Base-by-base conservation (phyloP, 257 asterid genomes). In the Haberlea rhodopensis region DNA sequence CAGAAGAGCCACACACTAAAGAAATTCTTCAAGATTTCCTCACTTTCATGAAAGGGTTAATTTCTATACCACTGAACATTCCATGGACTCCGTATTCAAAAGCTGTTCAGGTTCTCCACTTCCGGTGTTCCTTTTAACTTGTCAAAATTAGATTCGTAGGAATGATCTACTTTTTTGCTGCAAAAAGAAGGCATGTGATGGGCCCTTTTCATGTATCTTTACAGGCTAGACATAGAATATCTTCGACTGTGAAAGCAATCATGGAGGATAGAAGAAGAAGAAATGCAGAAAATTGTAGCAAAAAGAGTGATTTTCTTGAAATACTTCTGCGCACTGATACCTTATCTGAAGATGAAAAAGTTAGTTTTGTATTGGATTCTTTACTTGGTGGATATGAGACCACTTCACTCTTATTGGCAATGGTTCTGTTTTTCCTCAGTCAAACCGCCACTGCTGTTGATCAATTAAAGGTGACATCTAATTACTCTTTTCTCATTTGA, bases 141-240 rank as follows among this genome's bases (percentile, higher is more conserved):
- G 34, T 6, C 10, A 32, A 27, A 19, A 48, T 62, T 66, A 19
- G 64, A 8, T n/a, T 51, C 43, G n/a, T 28, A 61, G 29, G 55
- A 29, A 53, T 26, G 22, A 37, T 43, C 45, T 65, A n/a, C 59
- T 40, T 73, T n/a, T 37, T 71, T 61, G 49, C 32, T 18, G 20
- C 60, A 29, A 34, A 25, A 55, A 57, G 53, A 57, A 64, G 70
- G 76, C 89, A 84, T 80, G 84, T 79, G 91, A 60, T 66, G 34
- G 63, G 62, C 61, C 64, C 70, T 75, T 34, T 53, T 25, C 62
- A 64, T 74, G 74, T 62, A 53, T 80, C 92, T 87, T 87, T 84
- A 84, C 95, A 87, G 95, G 95, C 95, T 84, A 87, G 95, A 79
- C 72, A 73, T 25, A 87, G 95, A 84, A 87, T 87, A 82, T 80